Base-by-base conservation (phyloP, 768 basidiomycete species). In the Boletus rufocinnamomeus region DNA sequence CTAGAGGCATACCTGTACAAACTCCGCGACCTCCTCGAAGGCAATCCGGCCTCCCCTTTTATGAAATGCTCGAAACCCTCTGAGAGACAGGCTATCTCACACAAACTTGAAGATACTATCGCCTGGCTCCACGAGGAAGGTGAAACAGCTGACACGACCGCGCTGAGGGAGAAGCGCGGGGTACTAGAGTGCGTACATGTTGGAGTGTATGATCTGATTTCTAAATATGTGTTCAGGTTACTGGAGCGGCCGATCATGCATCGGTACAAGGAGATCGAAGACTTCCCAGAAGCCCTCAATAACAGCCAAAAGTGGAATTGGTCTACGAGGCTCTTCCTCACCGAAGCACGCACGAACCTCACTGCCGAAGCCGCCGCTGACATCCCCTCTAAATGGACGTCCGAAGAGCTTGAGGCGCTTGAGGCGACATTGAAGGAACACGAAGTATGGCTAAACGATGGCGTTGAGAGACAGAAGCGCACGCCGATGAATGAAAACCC, bases 1-100 rank as follows among this genome's bases (percentile, higher is more conserved):
- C 84, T 99, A 52, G 97, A 99, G 73, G 85, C 88, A 34, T 97
- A 97, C 69, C 74, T 98, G n/a, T 99, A 99, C 77, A 84, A 88
- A 59, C 75, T 97, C 35, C 87, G 92, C 23, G 94, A 94, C 68
- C 79, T 96, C 11, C 77, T 98, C 32, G 81, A 84, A 32, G 85
- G 89, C 40, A 82, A 84, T 13, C 65, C 75, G 6, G 81, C 85
- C 9, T 84, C 87, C 8, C 90, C 93, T 3, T 91, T 98, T 76
- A 85, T 85, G 73, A 88, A 91, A 67, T 95, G 89, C 70, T 95
- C 94, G 6, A 88, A 87, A 62, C 74, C 79, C 10, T 69, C 71
- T 7, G 97, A 99, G 72, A 78, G 93, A 48, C 75, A 80, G 57
- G 77, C 76, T n/a, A 81, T 98, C 56, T 73, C 77, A 2, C 79